phyloP scores from a whole-genome alignment of 495 filamentous ascomycete species.

The Cercophora sp. region DNA sequence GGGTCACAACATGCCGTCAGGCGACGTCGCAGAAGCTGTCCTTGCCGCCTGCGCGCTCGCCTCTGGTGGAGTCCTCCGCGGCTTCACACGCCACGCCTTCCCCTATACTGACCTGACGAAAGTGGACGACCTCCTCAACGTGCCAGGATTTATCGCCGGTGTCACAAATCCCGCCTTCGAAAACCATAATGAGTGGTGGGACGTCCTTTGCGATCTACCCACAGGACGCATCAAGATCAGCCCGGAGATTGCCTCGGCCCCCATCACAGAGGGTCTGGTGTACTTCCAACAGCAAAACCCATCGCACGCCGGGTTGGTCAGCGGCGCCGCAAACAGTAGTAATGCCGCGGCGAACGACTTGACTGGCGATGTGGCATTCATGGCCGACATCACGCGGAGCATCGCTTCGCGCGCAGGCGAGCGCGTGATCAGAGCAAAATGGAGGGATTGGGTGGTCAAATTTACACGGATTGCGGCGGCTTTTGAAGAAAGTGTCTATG shows the following conservation, averaged over 20 bases:
- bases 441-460: slow-evolving; percentile 82
- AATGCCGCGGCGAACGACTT: slow-evolving; percentile 49
- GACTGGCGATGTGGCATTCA: slow-evolving; percentile 88
- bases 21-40: slow-evolving; percentile 92
- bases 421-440: slow-evolving; percentile 82
- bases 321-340: slow-evolving; percentile 38
- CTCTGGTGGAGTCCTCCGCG: slow-evolving; percentile 88
- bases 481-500: slow-evolving; percentile 93
- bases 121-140: slow-evolving; percentile 90
- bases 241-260: slow-evolving; percentile 68
- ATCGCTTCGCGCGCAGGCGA: slow-evolving; percentile 86
- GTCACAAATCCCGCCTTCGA: slow-evolving; percentile 97
- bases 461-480: slow-evolving; percentile 89
- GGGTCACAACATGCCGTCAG: slow-evolving; percentile 89
- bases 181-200: slow-evolving; percentile 96
- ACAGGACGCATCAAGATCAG: slow-evolving; percentile 93
- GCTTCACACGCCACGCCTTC: slow-evolving; percentile 96
- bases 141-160: slow-evolving; percentile 95
- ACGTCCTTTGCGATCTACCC: slow-evolving; percentile 88
- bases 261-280: slow-evolving; percentile 72
- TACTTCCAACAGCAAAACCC: slow-evolving; percentile 83
- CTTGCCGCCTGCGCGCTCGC: slow-evolving; percentile 89
- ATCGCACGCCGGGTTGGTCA: slow-evolving; percentile 44
- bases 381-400: slow-evolving; percentile 75
- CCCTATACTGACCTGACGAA: slow-evolving; percentile 98